phyloP scores from a whole-genome alignment of 306 rosid genomes.

The Morella rubra region DNA sequence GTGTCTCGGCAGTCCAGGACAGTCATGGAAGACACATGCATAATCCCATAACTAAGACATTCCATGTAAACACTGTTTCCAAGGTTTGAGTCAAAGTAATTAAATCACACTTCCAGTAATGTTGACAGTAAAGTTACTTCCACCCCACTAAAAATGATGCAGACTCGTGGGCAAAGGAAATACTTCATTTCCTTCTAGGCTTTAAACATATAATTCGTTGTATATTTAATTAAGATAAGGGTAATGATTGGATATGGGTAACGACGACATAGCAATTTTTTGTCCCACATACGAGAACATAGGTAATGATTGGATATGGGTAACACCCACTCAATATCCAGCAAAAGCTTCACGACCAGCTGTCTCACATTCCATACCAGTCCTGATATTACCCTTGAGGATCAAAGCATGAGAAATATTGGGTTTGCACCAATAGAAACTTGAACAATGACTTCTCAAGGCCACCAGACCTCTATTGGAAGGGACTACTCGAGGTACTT shows the following conservation, averaged over 20 bases:
- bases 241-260: too few relatives aligned
- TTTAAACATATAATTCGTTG: background rate
- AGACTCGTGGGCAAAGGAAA: background rate
- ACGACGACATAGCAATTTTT: background rate
- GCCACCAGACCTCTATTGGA: background rate
- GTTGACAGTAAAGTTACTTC: background rate
- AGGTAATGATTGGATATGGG: background rate
- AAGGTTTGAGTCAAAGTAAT: background rate
- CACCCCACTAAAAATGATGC: background rate
- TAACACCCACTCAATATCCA: background rate
- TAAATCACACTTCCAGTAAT: background rate
- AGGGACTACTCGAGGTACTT: background rate
- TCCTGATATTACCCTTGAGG: background rate
- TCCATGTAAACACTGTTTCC: background rate
- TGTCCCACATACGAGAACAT: background rate
- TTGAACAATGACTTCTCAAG: background rate
- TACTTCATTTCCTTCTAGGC: background rate
- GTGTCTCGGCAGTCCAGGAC: background rate
- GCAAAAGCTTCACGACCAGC: background rate
- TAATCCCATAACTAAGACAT: background rate
- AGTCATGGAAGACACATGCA: background rate
- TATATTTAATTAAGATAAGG: background rate
- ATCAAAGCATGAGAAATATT: background rate
- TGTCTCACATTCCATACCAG: background rate
- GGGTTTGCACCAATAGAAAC: background rate